phyloP scores from a whole-genome alignment of 1,284 basidiomycete genomes.

The Leccinum proliferum region DNA sequence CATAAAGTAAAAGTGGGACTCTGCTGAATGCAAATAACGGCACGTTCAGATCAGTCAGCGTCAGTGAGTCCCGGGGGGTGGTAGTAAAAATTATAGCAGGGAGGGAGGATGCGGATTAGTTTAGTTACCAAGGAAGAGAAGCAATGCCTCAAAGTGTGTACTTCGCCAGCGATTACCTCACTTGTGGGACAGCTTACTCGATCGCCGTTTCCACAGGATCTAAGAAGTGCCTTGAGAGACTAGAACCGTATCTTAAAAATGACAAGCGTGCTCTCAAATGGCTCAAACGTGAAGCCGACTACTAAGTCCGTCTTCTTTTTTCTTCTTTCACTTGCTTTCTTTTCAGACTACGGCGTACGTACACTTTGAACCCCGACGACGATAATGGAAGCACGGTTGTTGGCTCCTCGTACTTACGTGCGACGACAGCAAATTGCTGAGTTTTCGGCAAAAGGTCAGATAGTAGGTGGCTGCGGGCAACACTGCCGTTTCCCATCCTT shows the following conservation, averaged over 20 bases:
- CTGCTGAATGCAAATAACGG: no score
- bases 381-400: neutral
- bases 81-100: no score
- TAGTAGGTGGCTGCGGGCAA: neutral
- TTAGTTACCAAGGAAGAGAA: conserved; percentile 86
- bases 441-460: neutral
- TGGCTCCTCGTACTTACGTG: conserved; percentile 1
- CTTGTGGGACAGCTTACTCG: conserved; percentile 2
- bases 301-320: conserved; percentile 14
- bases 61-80: no score
- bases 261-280: conserved; percentile 80
- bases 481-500: neutral
- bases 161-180: conserved; percentile 13
- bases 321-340: neutral
- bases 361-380: neutral
- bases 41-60: no score
- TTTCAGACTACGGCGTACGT: conserved; percentile 5
- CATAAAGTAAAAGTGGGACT: no score
- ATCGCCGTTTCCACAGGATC: conserved; percentile 44
- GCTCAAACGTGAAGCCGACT: conserved; percentile 73
- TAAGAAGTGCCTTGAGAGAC: conserved; percentile 62
- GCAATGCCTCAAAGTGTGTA: conserved; percentile 76
- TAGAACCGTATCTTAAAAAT: conserved; percentile 70
- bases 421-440: neutral
- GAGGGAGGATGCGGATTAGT: no score